A percentile compares a stretch with the other conserved stretches of the same genome.
Evolutionary conservation across 208 protist species (phyloP).

Genomic region (Trypanosoma rangeli): DNA sequence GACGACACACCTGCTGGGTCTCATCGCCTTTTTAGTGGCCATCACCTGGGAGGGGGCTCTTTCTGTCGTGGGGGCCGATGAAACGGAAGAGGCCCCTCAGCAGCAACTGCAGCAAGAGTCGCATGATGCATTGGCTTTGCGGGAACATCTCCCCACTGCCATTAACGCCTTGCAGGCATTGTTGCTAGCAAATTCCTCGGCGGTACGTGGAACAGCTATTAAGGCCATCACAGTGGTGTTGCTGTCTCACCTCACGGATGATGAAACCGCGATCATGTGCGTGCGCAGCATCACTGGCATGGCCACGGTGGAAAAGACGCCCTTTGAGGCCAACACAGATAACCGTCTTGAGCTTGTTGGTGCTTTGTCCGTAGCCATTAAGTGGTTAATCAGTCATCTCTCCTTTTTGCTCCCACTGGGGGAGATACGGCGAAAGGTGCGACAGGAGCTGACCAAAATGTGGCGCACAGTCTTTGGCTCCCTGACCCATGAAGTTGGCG

Average conservation of each 20-base stretch:
- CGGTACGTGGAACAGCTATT: conserved; percentile 61
- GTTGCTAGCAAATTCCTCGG: conserved; percentile 38
- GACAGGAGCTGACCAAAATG: neutral
- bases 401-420: conserved; percentile 45
- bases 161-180: conserved; percentile 39
- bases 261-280: conserved; percentile 36
- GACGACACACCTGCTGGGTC: conserved; percentile 16
- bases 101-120: neutral
- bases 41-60: conserved; percentile 9
- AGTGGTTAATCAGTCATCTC: conserved; percentile 60
- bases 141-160: conserved; percentile 31
- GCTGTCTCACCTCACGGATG: conserved; percentile 32
- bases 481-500: neutral
- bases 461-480: neutral
- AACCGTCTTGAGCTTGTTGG: conserved; percentile 61
- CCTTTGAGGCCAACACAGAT: conserved; percentile 55
- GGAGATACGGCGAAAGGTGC: conserved; percentile 46
- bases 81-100: neutral
- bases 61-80: neutral
- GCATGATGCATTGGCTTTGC: conserved; percentile 1
- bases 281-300: conserved; percentile 36
- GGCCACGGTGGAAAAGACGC: conserved; percentile 28
- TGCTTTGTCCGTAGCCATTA: conserved; percentile 40
- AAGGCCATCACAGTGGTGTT: conserved; percentile 65
- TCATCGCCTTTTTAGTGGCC: conserved; percentile 26